Conservation (phyloP, 139 green algal genomes). For the Tetraselmis striata region DNA sequence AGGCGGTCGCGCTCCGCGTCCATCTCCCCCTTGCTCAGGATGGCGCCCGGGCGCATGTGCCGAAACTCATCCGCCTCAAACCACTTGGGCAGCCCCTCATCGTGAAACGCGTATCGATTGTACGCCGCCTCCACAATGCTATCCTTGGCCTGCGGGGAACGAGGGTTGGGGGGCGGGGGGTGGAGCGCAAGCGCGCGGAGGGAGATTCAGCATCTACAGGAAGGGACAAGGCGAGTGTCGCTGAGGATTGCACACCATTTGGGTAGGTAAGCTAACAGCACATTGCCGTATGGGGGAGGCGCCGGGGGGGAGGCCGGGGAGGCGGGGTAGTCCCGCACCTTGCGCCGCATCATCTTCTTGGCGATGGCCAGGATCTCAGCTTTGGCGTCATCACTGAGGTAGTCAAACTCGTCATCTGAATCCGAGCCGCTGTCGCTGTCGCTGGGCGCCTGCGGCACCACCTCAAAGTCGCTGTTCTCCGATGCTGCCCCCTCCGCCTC, state of each 20-base stretch:
- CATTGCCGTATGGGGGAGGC: too few relatives aligned
- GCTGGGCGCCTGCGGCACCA: constrained; percentile 28
- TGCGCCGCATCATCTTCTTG: constrained; percentile 72
- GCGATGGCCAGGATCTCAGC: constrained; percentile 77
- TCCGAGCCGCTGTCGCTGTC: constrained; percentile 24
- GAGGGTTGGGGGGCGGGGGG: too few relatives aligned
- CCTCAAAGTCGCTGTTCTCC: constrained; percentile 31
- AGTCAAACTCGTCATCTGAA: constrained; percentile 52
- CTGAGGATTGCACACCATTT: too few relatives aligned
- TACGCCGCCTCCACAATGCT: constrained; percentile 92
- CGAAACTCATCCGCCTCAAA: constrained; percentile 84
- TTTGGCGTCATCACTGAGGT: constrained; percentile 41
- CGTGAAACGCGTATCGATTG: constrained; percentile 79
- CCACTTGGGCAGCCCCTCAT: constrained; percentile 75
- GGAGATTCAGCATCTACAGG: too few relatives aligned
- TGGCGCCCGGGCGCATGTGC: constrained; percentile 58
- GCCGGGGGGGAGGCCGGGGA: too few relatives aligned
- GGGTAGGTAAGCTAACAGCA: too few relatives aligned
- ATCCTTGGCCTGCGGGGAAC: too few relatives aligned
- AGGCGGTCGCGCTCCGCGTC: constrained; percentile 69
- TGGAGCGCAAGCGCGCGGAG: too few relatives aligned
- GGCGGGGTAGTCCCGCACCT: too few relatives aligned
- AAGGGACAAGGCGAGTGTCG: too few relatives aligned
- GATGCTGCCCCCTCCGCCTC: constrained; percentile 18
- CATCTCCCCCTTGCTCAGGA: constrained; percentile 75